Conservation (phyloP, 352 stramenopile species). For the Globisporangium spinosum region DNA sequence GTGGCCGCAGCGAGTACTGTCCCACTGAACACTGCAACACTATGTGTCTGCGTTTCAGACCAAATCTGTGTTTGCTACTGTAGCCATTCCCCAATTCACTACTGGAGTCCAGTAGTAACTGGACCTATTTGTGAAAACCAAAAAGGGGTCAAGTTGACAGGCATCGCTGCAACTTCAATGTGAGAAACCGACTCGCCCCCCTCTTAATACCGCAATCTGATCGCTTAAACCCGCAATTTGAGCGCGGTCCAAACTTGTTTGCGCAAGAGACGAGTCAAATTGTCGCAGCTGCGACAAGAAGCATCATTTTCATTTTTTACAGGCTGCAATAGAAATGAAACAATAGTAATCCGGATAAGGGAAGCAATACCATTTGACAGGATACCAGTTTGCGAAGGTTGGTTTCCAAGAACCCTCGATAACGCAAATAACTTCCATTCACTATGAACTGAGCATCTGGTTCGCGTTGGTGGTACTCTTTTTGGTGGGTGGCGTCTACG, state of each 20-base stretch:
- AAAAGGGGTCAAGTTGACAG: too few relatives aligned
- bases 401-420: background rate
- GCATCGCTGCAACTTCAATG: background rate
- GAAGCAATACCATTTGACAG: background rate
- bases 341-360: background rate
- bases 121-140: too few relatives aligned
- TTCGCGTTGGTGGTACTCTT: conserved; percentile 1
- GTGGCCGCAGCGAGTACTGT: too few relatives aligned
- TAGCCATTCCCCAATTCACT: background rate
- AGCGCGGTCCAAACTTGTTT: background rate
- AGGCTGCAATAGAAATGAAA: background rate
- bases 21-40: too few relatives aligned
- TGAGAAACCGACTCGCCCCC: background rate
- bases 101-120: too few relatives aligned
- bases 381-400: background rate
- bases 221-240: background rate
- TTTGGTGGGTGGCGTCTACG: background rate
- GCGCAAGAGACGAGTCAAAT: conserved; percentile 11
- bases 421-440: background rate
- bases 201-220: background rate
- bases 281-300: conserved; percentile 4
- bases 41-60: too few relatives aligned
- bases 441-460: background rate
- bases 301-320: background rate
- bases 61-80: background rate